Conservation (phyloP, 1,284 basidiomycete genomes). For the Cutaneotrichosporon cavernicola region DNA sequence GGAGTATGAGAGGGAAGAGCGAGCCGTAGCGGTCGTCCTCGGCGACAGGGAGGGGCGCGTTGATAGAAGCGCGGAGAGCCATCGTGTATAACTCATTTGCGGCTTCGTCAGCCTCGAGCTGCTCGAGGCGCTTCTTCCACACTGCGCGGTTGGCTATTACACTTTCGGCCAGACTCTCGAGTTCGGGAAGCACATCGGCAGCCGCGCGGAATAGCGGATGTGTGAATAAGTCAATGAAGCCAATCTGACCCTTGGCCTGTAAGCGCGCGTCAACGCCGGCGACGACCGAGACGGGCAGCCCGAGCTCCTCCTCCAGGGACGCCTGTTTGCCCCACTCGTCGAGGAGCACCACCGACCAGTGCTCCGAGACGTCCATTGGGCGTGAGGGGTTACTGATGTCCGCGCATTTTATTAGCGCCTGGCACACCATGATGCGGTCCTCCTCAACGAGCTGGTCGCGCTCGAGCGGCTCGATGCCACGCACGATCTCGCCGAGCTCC, state of each 20-base stretch:
- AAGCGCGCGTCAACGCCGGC: constrained; percentile 63
- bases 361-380: constrained; percentile 81
- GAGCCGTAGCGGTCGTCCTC: constrained; percentile 50
- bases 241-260: constrained; percentile 83
- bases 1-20: constrained; percentile 54
- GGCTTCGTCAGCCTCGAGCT: constrained; percentile 46
- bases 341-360: constrained; percentile 83
- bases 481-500: constrained; percentile 33
- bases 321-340: constrained; percentile 88
- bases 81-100: constrained; percentile 17
- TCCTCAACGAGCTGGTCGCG: constrained; percentile 35
- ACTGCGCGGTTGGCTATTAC: constrained; percentile 65
- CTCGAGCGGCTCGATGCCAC: neutral
- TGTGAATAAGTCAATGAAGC: constrained; percentile 78
- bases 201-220: constrained; percentile 77
- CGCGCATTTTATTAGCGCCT: constrained; percentile 89
- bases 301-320: constrained; percentile 70
- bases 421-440: constrained; percentile 73
- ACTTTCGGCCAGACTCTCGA: constrained; percentile 63
- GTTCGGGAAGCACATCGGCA: constrained; percentile 69
- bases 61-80: constrained; percentile 28
- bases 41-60: constrained; percentile 33
- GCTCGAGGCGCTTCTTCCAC: constrained; percentile 62
- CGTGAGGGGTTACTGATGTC: constrained; percentile 95
- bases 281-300: constrained; percentile 68